These are phyloP conservation scores for Dipteronia sinensis DNA, from an alignment of 345 rosid species.

Conservation along the genomic window DNA sequence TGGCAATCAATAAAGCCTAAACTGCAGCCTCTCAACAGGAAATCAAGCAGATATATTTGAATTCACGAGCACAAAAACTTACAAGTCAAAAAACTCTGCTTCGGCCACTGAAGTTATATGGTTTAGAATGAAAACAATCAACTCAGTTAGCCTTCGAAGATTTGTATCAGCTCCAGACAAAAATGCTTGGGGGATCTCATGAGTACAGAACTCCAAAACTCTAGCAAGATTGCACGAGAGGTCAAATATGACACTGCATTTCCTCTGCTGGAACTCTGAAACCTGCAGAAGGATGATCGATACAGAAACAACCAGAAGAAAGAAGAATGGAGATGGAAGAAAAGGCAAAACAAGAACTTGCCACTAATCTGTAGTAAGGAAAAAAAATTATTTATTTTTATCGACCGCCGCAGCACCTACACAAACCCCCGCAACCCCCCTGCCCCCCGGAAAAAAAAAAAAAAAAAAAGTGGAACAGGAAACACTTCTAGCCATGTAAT, in stretches of 20 bases:
- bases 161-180: conserved; percentile 80
- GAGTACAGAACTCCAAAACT: conserved; percentile 91
- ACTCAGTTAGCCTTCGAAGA: conserved; percentile 86
- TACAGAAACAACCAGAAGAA: conserved; percentile 13
- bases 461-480: too few relatives aligned
- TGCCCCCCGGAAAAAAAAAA: too few relatives aligned
- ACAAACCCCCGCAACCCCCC: too few relatives aligned
- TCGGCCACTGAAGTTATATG: conserved; percentile 81
- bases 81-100: conserved; percentile 90
- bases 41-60: not conserved
- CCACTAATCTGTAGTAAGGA: not conserved
- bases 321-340: not conserved
- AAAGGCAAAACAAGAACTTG: not conserved
- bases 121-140: conserved; percentile 79
- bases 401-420: too few relatives aligned
- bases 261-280: conserved; percentile 82
- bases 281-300: conserved; percentile 46
- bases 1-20: not conserved
- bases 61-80: conserved; percentile 35
- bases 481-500: too few relatives aligned
- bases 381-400: too few relatives aligned
- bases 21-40: conserved; percentile 12
- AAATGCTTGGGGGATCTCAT: conserved; percentile 81
- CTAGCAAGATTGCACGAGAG: conserved; percentile 92
- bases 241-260: conserved; percentile 86